Conservation (phyloP, 2,329 filamentous ascomycete species). For the Beauveria australis region DNA sequence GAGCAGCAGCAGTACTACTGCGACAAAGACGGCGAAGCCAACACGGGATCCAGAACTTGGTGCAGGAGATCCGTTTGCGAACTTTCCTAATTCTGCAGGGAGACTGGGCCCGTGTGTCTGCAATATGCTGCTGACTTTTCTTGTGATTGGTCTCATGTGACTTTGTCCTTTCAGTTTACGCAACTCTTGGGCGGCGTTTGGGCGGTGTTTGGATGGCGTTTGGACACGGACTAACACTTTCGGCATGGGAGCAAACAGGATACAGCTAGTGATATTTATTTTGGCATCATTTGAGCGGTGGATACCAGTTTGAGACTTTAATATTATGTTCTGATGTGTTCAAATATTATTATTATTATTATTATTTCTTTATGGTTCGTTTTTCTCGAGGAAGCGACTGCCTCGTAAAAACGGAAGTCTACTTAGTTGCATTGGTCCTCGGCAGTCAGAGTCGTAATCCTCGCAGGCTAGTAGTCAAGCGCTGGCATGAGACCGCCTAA, state of each 20-base stretch:
- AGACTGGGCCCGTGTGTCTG: neutral
- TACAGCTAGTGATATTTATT: slow-evolving; percentile 1
- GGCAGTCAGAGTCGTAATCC: too few species aligned
- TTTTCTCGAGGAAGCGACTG: too few species aligned
- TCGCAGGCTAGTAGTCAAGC: too few species aligned
- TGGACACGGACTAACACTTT: neutral
- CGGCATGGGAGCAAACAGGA: neutral
- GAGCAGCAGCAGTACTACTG: neutral
- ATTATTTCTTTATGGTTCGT: neutral
- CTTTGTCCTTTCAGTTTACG: neutral
- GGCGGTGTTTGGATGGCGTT: neutral
- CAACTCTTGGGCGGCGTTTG: neutral
- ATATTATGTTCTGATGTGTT: neutral
- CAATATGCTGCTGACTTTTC: neutral
- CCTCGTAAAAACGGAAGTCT: too few species aligned
- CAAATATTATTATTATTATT: too few species aligned
- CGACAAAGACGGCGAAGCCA: neutral
- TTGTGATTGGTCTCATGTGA: neutral
- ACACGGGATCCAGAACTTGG: neutral
- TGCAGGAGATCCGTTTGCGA: slow-evolving; percentile 6
- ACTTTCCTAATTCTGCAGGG: neutral
- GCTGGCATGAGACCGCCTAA: too few species aligned
- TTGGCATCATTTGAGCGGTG: neutral
- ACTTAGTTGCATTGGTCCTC: too few species aligned
- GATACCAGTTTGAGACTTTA: neutral